Evolutionary conservation across 331 rosid species (phyloP).

Genomic region (Spiraea crenata): DNA sequence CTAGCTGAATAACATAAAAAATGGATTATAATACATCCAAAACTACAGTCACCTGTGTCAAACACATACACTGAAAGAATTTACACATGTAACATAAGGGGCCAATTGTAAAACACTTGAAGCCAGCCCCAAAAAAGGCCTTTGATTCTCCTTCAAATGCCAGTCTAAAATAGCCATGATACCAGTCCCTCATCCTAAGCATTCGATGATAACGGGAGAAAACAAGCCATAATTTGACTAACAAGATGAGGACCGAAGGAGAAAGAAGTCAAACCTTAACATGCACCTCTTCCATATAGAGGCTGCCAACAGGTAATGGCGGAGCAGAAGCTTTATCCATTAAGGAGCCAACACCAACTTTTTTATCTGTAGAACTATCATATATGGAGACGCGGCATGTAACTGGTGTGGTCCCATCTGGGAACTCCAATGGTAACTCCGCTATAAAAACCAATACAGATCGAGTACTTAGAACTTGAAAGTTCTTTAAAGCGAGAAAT

Average conservation of each 20-base stretch:
- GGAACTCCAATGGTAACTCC: slow-evolving; percentile 96
- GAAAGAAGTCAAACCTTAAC: slow-evolving; percentile 69
- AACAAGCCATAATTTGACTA: neutral
- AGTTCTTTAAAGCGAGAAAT: neutral
- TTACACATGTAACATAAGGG: neutral
- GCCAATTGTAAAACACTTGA: slow-evolving; percentile 13
- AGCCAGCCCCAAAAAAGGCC: slow-evolving; percentile 4
- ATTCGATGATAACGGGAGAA: neutral
- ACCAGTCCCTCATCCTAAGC: neutral
- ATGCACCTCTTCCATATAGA: slow-evolving; percentile 97
- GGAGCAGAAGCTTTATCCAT: slow-evolving; percentile 98
- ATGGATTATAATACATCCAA: slow-evolving; percentile 27
- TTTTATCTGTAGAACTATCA: slow-evolving; percentile 80
- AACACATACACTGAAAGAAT: neutral
- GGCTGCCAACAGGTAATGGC: slow-evolving; percentile 70
- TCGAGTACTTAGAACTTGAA: slow-evolving; percentile 25
- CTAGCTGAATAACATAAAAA: slow-evolving; percentile 59
- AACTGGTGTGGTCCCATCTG: slow-evolving; percentile 97
- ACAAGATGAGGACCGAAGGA: neutral
- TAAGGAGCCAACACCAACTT: slow-evolving; percentile 86
- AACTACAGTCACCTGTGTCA: slow-evolving; percentile 6
- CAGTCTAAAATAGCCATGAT: neutral
- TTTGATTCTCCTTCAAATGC: neutral
- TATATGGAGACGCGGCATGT: slow-evolving; percentile 93
- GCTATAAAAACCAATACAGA: slow-evolving; percentile 38